Evolutionary conservation across 164 flowering plant genomes (phyloP).

Genomic region (Kingdonia uniflora): DNA sequence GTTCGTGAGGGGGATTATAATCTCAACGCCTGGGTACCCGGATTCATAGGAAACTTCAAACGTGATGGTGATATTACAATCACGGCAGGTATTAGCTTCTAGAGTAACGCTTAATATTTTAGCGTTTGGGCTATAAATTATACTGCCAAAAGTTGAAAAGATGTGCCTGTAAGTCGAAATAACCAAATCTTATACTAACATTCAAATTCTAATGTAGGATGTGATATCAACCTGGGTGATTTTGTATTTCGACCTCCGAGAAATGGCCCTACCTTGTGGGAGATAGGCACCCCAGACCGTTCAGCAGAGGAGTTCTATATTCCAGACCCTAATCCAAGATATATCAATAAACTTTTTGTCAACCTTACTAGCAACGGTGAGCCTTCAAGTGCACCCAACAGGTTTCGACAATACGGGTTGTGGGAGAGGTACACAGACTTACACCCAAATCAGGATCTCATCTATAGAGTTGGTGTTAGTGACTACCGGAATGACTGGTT

Average conservation of each 20-base stretch:
- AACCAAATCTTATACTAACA: background rate
- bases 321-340: conserved; percentile 66
- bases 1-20: conserved; percentile 51
- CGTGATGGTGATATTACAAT: conserved; percentile 28
- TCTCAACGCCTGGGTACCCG: conserved; percentile 72
- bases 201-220: conserved; percentile 29
- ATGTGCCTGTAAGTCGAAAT: background rate
- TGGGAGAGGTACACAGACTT: conserved; percentile 72
- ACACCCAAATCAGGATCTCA: conserved; percentile 49
- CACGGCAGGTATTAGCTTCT: conserved; percentile 33
- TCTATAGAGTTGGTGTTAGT: conserved; percentile 44
- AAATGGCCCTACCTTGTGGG: conserved; percentile 82
- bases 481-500: conserved; percentile 70
- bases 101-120: background rate
- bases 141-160: too few species aligned
- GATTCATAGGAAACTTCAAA: conserved; percentile 64
- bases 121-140: too few species aligned
- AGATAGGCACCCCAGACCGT: conserved; percentile 83
- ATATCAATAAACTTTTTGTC: conserved; percentile 45
- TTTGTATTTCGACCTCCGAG: conserved; percentile 61
- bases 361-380: conserved; percentile 50
- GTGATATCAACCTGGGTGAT: conserved; percentile 37
- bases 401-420: conserved; percentile 73
- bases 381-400: conserved; percentile 7
- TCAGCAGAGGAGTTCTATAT: conserved; percentile 67